A percentile compares a stretch with the other conserved stretches of the same genome.
These are phyloP conservation scores for Picea glauca DNA, from an alignment of 75 land plant genomes.

Conservation along the genomic window DNA sequence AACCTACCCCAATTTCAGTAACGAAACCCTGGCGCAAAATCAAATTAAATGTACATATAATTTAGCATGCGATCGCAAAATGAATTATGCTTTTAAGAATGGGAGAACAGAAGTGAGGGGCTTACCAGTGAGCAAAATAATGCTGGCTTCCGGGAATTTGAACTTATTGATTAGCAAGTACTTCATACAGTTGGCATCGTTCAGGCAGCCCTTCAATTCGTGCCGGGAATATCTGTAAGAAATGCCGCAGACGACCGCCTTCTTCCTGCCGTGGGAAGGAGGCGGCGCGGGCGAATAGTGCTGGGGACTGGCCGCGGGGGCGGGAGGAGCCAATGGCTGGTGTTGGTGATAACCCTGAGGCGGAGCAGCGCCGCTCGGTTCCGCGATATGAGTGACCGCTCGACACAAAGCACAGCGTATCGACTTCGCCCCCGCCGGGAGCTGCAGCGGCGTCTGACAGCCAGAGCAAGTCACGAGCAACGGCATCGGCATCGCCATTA, in stretches of 20 bases:
- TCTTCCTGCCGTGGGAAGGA: conserved; percentile 62
- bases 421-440: conserved; percentile 70
- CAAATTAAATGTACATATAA: too few relatives aligned
- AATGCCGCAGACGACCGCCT: conserved; percentile 82
- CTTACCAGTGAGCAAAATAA: conserved; percentile 87
- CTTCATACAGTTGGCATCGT: conserved; percentile 96
- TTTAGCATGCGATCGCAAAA: too few relatives aligned
- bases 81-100: too few relatives aligned
- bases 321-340: conserved; percentile 11
- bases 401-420: conserved; percentile 80
- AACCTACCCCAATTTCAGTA: too few relatives aligned
- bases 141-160: conserved; percentile 77
- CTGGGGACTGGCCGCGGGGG: conserved; percentile 39
- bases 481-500: not conserved
- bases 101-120: not conserved
- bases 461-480: conserved; percentile 64
- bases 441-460: conserved; percentile 66
- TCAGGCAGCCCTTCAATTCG: conserved; percentile 93
- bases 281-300: conserved; percentile 50
- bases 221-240: conserved; percentile 65
- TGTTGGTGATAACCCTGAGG: not conserved
- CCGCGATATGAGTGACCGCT: conserved; percentile 55
- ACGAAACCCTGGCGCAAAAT: too few relatives aligned
- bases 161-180: conserved; percentile 65
- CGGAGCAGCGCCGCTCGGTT: conserved; percentile 14